phyloP scores from a whole-genome alignment of 1,284 basidiomycete genomes.

The Marasmius fiardii region DNA sequence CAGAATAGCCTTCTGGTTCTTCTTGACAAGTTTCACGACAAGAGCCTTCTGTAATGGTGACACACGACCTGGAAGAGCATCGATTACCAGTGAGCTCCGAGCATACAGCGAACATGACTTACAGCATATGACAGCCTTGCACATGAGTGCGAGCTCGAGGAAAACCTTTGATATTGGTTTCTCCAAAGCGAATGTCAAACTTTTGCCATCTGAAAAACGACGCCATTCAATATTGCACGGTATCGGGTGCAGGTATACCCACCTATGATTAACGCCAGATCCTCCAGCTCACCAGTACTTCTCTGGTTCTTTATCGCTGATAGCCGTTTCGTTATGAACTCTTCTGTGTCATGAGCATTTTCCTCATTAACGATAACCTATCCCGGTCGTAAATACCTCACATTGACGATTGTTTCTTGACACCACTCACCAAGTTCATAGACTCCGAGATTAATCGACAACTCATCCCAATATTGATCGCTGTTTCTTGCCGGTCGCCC shows the following conservation, averaged over 20 bases:
- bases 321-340: conserved; percentile 86
- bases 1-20: conserved; percentile 88
- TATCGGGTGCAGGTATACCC: conserved; percentile 20
- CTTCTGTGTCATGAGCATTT: conserved; percentile 76
- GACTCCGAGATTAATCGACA: conserved; percentile 96
- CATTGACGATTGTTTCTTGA: too few species aligned
- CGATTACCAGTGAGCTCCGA: neutral
- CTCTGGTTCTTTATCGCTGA: conserved; percentile 92
- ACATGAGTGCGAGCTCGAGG: conserved; percentile 95
- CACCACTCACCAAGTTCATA: conserved; percentile 84
- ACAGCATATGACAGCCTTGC: conserved; percentile 99
- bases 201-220: conserved; percentile 79
- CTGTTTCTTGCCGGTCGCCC: conserved; percentile 97
- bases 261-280: conserved; percentile 95
- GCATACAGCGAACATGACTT: conserved; percentile 25
- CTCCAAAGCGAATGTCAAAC: conserved; percentile 88
- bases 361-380: conserved; percentile 95
- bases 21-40: conserved; percentile 98
- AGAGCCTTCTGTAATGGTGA: conserved; percentile 98
- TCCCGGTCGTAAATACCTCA: neutral
- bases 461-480: conserved; percentile 98
- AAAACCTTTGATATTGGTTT: conserved; percentile 89
- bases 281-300: conserved; percentile 88
- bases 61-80: conserved; percentile 71
- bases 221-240: neutral